Percentiles rank a stretch among this genome's conserved stretches.
Conservation (phyloP, 352 stramenopile genomes). For the Phytophthora megakarya region DNA sequence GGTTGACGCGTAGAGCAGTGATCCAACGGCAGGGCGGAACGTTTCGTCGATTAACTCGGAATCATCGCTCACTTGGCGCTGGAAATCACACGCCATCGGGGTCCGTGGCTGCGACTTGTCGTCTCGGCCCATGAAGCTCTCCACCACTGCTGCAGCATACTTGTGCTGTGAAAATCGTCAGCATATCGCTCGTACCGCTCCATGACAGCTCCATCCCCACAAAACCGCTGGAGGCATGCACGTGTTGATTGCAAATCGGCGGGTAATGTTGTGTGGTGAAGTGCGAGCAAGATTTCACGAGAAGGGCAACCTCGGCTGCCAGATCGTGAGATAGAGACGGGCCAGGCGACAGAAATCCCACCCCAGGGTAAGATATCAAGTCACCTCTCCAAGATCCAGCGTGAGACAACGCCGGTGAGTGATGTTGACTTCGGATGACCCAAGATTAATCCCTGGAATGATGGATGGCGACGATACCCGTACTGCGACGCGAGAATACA, state of each 20-base stretch:
- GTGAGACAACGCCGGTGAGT: too few relatives aligned
- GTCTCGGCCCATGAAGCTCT: not conserved
- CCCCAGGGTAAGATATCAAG: too few relatives aligned
- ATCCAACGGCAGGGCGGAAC: not conserved
- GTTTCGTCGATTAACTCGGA: not conserved
- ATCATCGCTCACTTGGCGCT: not conserved
- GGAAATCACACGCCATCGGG: not conserved
- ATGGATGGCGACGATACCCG: too few relatives aligned
- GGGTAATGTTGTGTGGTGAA: too few relatives aligned
- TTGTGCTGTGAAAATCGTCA: conserved; percentile 10
- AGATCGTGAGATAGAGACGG: too few relatives aligned
- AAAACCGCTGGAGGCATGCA: not conserved
- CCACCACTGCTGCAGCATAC: not conserved
- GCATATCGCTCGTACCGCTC: not conserved
- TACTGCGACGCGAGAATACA: too few relatives aligned
- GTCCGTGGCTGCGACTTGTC: not conserved
- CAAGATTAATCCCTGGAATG: too few relatives aligned
- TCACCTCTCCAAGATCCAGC: too few relatives aligned
- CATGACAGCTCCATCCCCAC: conserved; percentile 10
- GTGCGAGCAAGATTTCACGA: too few relatives aligned
- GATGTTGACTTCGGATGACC: too few relatives aligned
- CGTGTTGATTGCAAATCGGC: conserved; percentile 3
- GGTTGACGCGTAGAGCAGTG: conserved; percentile 6
- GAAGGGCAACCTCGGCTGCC: too few relatives aligned
- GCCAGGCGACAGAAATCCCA: too few relatives aligned